phyloP scores from a whole-genome alignment of 345 rosid species.

The rapeseed (Brassica napus) region DNA sequence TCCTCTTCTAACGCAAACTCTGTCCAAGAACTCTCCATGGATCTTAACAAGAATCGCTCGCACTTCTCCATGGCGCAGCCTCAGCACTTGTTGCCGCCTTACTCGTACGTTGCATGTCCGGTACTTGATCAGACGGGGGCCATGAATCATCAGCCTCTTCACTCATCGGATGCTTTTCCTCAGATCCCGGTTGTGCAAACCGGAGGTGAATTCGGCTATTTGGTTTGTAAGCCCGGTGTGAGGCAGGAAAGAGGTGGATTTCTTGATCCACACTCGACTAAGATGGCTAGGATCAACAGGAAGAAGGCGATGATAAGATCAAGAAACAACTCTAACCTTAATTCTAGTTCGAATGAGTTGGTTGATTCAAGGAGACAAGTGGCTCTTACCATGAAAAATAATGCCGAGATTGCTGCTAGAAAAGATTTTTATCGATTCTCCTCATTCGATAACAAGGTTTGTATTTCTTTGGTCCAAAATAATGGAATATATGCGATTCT shows the following conservation, averaged over 20 bases:
- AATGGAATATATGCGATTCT: neutral
- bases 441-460: constrained; percentile 58
- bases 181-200: constrained; percentile 22
- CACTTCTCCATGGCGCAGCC: constrained; percentile 13
- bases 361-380: constrained; percentile 37
- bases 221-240: constrained; percentile 25
- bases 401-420: neutral
- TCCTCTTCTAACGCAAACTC: constrained; percentile 28
- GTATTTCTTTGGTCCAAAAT: neutral
- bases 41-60: constrained; percentile 10
- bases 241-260: constrained; percentile 32
- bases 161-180: constrained; percentile 20
- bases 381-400: constrained; percentile 6
- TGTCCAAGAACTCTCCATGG: constrained; percentile 32
- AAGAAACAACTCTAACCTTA: constrained; percentile 40
- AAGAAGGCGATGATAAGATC: constrained; percentile 62
- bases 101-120: constrained; percentile 28
- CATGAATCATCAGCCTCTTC: constrained; percentile 18
- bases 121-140: neutral
- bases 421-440: constrained; percentile 43
- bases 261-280: constrained; percentile 48
- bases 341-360: constrained; percentile 24
- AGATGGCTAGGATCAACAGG: constrained; percentile 62
- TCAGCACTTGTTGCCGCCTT: constrained; percentile 15
- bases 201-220: constrained; percentile 17